These are phyloP conservation scores for Lichtheimia ramosa DNA, from an alignment of 371 early-diverging fungal species.

Conservation along the genomic window DNA sequence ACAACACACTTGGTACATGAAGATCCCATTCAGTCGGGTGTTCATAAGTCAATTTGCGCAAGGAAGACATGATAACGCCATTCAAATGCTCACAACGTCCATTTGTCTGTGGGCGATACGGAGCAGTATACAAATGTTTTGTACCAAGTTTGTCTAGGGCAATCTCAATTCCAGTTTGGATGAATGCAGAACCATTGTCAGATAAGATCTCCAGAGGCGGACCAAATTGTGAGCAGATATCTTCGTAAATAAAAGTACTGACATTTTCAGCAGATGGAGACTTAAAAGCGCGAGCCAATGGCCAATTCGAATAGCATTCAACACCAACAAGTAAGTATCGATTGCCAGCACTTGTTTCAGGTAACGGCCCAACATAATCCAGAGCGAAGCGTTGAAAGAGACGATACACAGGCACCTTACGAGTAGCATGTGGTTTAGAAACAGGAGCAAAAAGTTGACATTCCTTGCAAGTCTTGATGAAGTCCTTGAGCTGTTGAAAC, in stretches of 20 bases:
- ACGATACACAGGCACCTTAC: background rate
- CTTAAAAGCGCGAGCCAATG: background rate
- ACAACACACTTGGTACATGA: slow-evolving; percentile 1
- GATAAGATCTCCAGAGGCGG: slow-evolving; percentile 2
- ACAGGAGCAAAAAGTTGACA: slow-evolving; percentile 3
- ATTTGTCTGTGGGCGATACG: slow-evolving; percentile 5
- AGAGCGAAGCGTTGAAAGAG: slow-evolving; percentile 5
- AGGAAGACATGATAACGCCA: background rate
- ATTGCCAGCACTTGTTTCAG: background rate
- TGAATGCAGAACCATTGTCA: slow-evolving; percentile 6
- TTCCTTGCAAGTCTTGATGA: background rate
- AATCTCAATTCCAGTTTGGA: background rate
- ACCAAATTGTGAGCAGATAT: slow-evolving; percentile 7
- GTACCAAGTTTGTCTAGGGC: background rate
- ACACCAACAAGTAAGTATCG: slow-evolving; percentile 1
- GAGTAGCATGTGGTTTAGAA: background rate
- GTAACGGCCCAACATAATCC: slow-evolving; percentile 11
- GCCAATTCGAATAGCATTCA: background rate
- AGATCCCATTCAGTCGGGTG: slow-evolving; percentile 5
- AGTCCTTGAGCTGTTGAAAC: slow-evolving; percentile 3
- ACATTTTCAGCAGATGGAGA: background rate
- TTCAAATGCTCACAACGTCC: slow-evolving; percentile 6
- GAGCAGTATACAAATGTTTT: slow-evolving; percentile 2
- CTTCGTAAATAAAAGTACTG: background rate
- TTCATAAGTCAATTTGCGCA: background rate